Evolutionary conservation across 2,329 filamentous ascomycete species (phyloP).

Genomic region (Aspergillus sp.): DNA sequence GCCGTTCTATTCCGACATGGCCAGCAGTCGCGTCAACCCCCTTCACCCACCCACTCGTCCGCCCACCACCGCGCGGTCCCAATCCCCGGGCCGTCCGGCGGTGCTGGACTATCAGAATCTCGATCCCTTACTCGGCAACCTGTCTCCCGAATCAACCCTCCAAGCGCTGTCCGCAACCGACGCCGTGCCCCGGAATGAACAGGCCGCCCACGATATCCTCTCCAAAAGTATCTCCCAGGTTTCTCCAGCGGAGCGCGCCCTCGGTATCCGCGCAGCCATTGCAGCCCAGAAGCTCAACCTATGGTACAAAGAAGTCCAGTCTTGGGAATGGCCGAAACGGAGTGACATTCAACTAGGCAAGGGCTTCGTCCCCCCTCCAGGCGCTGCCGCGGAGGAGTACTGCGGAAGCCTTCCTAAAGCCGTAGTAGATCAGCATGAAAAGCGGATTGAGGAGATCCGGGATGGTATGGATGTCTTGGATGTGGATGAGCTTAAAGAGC

Average conservation of each 20-base stretch:
- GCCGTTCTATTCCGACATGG: slow-evolving; percentile 31
- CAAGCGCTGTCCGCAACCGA: slow-evolving; percentile 50
- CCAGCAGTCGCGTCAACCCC: slow-evolving; percentile 33
- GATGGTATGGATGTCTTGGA: slow-evolving; percentile 47
- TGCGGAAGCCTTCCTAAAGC: slow-evolving; percentile 69
- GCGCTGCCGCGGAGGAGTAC: slow-evolving; percentile 47
- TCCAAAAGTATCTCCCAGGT: slow-evolving; percentile 56
- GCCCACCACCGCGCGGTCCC: slow-evolving; percentile 36
- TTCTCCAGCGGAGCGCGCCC: slow-evolving; percentile 57
- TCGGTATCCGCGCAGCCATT: slow-evolving; percentile 61
- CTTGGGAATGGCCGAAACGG: slow-evolving; percentile 59
- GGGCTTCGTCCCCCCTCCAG: slow-evolving; percentile 42
- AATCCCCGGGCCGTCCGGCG: slow-evolving; percentile 40
- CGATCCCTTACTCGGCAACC: slow-evolving; percentile 53
- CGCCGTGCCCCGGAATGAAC: slow-evolving; percentile 41
- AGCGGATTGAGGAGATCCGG: slow-evolving; percentile 71
- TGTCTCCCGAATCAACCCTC: slow-evolving; percentile 57
- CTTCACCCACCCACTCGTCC: slow-evolving; percentile 33
- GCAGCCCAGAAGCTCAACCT: slow-evolving; percentile 59
- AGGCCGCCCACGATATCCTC: slow-evolving; percentile 43
- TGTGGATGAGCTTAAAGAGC: slow-evolving; percentile 78
- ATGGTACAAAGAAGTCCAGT: slow-evolving; percentile 61
- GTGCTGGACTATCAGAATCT: slow-evolving; percentile 41
- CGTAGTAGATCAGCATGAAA: slow-evolving; percentile 69
- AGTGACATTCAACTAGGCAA: slow-evolving; percentile 40